Conservation (phyloP, 306 rosid genomes). For the Trichosanthes cucumerina region DNA sequence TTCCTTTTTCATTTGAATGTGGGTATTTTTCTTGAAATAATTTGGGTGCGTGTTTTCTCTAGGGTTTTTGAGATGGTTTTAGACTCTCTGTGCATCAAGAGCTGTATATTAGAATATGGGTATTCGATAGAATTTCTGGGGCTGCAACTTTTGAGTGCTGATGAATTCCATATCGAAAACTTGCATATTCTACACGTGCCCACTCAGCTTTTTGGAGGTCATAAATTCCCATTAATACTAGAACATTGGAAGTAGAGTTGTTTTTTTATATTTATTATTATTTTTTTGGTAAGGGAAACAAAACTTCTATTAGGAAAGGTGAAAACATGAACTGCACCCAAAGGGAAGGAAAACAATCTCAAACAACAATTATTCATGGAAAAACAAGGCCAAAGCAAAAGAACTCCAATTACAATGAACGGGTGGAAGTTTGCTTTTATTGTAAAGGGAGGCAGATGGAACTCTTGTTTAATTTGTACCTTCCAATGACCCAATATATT, state of each 20-base stretch:
- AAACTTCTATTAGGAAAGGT: neutral
- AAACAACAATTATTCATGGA: neutral
- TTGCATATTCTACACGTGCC: neutral
- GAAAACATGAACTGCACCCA: neutral
- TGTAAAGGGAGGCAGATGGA: neutral
- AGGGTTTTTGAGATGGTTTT: neutral
- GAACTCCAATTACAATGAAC: neutral
- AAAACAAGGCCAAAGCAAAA: neutral
- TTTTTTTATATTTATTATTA: neutral
- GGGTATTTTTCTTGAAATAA: neutral
- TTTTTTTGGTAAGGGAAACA: neutral
- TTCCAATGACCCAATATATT: neutral
- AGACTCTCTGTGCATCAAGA: neutral
- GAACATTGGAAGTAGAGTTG: neutral
- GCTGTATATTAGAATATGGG: neutral
- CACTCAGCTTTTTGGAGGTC: neutral
- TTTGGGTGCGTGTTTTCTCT: neutral
- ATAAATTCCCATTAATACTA: neutral
- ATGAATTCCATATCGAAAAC: neutral
- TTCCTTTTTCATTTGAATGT: neutral
- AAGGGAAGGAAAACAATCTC: neutral
- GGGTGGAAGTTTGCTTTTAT: neutral
- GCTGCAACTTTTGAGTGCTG: neutral
- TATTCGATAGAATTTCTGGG: neutral
- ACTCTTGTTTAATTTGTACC: neutral